Evolutionary conservation across 1,284 basidiomycete genomes (phyloP).

Genomic region (Leccinum subatratum): DNA sequence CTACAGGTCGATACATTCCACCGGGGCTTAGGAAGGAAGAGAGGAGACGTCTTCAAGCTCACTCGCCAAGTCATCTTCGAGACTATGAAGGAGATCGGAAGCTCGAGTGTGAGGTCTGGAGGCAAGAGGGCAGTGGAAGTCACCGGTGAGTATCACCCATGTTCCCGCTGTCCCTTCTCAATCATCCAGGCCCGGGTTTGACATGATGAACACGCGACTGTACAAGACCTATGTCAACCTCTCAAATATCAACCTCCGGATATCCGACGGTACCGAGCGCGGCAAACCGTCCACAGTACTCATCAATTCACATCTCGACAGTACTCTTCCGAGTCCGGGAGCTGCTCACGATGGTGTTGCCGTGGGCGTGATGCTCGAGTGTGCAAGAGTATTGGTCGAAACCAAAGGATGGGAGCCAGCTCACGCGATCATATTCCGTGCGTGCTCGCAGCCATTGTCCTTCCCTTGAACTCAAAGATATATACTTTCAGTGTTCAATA

Average conservation of each 20-base stretch:
- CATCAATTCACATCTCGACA: constrained; percentile 89
- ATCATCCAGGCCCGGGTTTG: constrained; percentile 51
- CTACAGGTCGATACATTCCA: no score
- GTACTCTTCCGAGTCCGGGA: constrained; percentile 74
- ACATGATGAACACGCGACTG: constrained; percentile 78
- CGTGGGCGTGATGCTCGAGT: constrained; percentile 90
- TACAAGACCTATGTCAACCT: constrained; percentile 91
- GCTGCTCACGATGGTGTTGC: constrained; percentile 86
- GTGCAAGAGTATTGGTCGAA: constrained; percentile 75
- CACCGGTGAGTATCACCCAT: constrained; percentile 58
- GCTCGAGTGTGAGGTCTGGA: constrained; percentile 82
- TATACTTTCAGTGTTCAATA: constrained; percentile 75
- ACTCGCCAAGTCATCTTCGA: no score
- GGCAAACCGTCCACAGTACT: constrained; percentile 81
- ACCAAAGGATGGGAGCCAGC: constrained; percentile 70
- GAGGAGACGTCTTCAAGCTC: no score
- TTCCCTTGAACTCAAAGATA: background rate
- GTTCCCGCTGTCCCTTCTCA: constrained; percentile 6
- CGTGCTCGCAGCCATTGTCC: constrained; percentile 26
- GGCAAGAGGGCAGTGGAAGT: constrained; percentile 78
- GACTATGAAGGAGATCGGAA: constrained; percentile 34
- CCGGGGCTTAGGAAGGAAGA: no score
- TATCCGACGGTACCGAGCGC: constrained; percentile 74
- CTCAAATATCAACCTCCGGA: constrained; percentile 82
- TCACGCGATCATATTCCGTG: constrained; percentile 82